Evolutionary conservation across 1,284 basidiomycete genomes (phyloP).

Genomic region (Chalciporus piperatoides): DNA sequence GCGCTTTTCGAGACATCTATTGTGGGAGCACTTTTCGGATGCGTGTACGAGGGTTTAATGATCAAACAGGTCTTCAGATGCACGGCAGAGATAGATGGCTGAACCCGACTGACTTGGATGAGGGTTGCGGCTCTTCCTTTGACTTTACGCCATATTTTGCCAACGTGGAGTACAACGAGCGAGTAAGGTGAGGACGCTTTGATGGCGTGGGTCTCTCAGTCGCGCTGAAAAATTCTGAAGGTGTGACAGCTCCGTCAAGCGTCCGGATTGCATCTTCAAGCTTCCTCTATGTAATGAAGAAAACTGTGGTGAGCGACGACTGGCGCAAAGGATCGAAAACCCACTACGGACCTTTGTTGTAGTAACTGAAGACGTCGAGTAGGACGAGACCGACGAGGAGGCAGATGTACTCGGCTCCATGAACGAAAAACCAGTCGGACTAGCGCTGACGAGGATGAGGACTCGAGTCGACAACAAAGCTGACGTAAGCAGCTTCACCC

Average conservation of each 20-base stretch:
- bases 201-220: constrained; percentile 41
- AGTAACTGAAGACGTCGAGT: constrained; percentile 27
- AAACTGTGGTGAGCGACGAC: constrained; percentile 2
- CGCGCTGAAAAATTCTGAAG: constrained; percentile 25
- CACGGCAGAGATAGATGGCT: constrained; percentile 1
- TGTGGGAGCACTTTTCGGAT: constrained; percentile 16
- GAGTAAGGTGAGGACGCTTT: constrained; percentile 51
- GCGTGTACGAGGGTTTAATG: constrained; percentile 15
- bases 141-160: constrained; percentile 68
- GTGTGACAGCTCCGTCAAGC: constrained; percentile 55
- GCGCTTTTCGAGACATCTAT: constrained; percentile 49
- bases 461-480: neutral
- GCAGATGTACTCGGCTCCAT: neutral
- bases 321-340: neutral
- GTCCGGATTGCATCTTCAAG: constrained; percentile 67
- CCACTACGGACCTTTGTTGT: constrained; percentile 28
- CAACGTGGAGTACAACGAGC: constrained; percentile 68
- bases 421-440: neutral
- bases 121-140: constrained; percentile 38
- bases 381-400: constrained; percentile 1
- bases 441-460: neutral
- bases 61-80: neutral
- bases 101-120: constrained; percentile 36
- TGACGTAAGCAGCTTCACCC: neutral
- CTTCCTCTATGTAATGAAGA: constrained; percentile 49